Evolutionary conservation across 495 filamentous ascomycete species (phyloP).

Genomic region (Xylaria telfairii): DNA sequence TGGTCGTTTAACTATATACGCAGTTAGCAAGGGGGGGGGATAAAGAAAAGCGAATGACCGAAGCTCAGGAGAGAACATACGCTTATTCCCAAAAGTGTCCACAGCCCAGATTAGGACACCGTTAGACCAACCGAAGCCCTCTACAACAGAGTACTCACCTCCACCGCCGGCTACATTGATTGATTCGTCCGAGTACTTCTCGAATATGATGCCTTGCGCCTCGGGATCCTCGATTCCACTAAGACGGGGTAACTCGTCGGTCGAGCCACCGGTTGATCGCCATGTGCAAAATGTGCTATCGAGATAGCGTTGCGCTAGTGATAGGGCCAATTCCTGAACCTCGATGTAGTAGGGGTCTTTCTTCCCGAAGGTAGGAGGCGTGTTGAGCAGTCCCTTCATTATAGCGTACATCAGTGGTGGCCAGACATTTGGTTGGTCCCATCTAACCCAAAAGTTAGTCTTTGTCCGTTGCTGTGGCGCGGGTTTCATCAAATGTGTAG

Average conservation of each 20-base stretch:
- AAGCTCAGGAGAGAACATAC: slow-evolving; percentile 7
- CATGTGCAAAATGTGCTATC: slow-evolving; percentile 60
- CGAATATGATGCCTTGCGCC: slow-evolving; percentile 53
- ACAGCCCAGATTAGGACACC: slow-evolving; percentile 58
- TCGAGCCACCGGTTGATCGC: slow-evolving; percentile 56
- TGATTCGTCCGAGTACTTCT: slow-evolving; percentile 56
- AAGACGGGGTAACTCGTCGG: slow-evolving; percentile 49
- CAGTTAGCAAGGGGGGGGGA: slow-evolving; percentile 4
- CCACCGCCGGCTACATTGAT: slow-evolving; percentile 56
- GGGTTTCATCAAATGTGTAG: background rate
- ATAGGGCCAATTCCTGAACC: slow-evolving; percentile 47
- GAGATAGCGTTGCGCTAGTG: slow-evolving; percentile 55
- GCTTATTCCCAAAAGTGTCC: slow-evolving; percentile 50
- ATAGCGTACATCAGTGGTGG: slow-evolving; percentile 54
- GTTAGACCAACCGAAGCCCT: slow-evolving; percentile 61
- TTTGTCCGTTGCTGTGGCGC: background rate
- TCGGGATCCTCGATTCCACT: slow-evolving; percentile 40
- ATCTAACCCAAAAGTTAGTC: slow-evolving; percentile 27
- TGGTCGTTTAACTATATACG: slow-evolving; percentile 40
- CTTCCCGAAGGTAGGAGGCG: slow-evolving; percentile 51
- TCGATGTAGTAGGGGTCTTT: slow-evolving; percentile 50
- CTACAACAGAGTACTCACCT: slow-evolving; percentile 58
- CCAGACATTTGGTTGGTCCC: slow-evolving; percentile 62
- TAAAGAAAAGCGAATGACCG: background rate
- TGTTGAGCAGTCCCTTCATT: slow-evolving; percentile 55